phyloP scores from a whole-genome alignment of 2,329 filamentous ascomycete genomes.

The Microdochium paspali region DNA sequence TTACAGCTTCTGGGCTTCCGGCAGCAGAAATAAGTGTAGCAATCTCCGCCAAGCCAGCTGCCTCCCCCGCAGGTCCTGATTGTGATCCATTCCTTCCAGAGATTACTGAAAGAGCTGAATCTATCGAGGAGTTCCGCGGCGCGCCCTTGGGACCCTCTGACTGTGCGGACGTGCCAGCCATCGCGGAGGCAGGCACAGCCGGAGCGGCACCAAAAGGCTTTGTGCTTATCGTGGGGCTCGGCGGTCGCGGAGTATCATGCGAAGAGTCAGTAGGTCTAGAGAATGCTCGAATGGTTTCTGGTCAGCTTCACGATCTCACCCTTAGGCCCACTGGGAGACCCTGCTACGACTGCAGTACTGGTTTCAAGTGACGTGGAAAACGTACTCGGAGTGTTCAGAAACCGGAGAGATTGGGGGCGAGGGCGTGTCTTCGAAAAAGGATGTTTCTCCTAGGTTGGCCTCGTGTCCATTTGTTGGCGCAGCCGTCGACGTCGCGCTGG shows the following conservation, averaged over 20 bases:
- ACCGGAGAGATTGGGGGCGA: neutral
- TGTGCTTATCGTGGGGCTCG: conserved; percentile 29
- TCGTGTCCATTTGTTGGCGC: neutral
- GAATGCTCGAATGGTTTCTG: conserved; percentile 16
- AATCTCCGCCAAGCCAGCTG: conserved; percentile 63
- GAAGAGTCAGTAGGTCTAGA: conserved; percentile 18
- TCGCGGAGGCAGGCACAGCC: conserved; percentile 27
- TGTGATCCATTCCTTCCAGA: conserved; percentile 51
- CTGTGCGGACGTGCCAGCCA: conserved; percentile 35
- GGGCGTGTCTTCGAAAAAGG: neutral
- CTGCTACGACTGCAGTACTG: too few species aligned
- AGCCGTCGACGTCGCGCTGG: neutral
- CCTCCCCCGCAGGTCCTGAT: conserved; percentile 48
- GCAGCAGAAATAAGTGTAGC: conserved; percentile 71
- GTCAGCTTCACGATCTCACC: conserved; percentile 3
- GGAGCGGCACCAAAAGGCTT: conserved; percentile 32
- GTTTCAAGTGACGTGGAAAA: neutral
- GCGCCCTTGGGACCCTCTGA: conserved; percentile 27
- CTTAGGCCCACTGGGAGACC: too few species aligned
- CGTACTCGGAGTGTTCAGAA: neutral
- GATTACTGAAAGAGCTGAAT: conserved; percentile 79
- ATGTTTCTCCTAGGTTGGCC: neutral
- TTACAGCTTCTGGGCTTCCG: conserved; percentile 80
- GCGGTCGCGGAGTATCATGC: conserved; percentile 40
- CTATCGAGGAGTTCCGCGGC: conserved; percentile 78